Evolutionary conservation across 2,329 filamentous ascomycete species (phyloP), one percentile per base, ranked within the genome.

Genomic region (Aspergillus tubingensis): DNA sequence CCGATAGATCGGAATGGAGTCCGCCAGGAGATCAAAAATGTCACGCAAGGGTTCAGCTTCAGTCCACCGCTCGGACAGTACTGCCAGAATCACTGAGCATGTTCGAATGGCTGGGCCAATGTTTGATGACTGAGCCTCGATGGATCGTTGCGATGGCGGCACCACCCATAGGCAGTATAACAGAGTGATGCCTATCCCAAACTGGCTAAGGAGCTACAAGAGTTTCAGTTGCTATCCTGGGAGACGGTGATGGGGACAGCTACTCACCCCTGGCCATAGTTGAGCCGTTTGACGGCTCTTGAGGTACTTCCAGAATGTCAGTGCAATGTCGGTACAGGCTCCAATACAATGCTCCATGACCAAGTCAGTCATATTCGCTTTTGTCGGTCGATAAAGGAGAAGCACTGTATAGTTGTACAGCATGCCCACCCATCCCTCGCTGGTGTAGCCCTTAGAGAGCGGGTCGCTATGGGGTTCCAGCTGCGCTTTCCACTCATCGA

Each of bases 341-440:
- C 21, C 15, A 23, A 55, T 11, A 15, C 53, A 55, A 5, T 25
- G 39, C 39, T 55, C 25, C 8, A 21, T 17, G 11, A 55, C 53
- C 23, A 47, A 32, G 17, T 23, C n/a, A 21, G 17, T 19, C 5
- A 36, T 13, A n/a, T 55, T 47, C 25, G 17, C n/a, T 25, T 55
- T 17, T 8, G 41, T 55, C 7, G 53, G 53, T 2, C 53, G 53
- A 15, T 55, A 55, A 5, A 55, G 10, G 15, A 55, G 41, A 2
- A 55, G 53, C 8, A 55, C 30, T 4, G 53, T 55, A 11, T 55
- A 55, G 19, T 55, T 55, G 36, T 55, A 55, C 5, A 55, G n/a
- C 53, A 55, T 55, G 10, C 53, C 53, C 39, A 55, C 53, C 53
- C 53, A 55, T 3, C 53, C 53, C 21, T 55, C 53, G 10, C 53